Evolutionary conservation across 352 stramenopile species (phyloP).

Genomic region (Phytophthora agathidicida): DNA sequence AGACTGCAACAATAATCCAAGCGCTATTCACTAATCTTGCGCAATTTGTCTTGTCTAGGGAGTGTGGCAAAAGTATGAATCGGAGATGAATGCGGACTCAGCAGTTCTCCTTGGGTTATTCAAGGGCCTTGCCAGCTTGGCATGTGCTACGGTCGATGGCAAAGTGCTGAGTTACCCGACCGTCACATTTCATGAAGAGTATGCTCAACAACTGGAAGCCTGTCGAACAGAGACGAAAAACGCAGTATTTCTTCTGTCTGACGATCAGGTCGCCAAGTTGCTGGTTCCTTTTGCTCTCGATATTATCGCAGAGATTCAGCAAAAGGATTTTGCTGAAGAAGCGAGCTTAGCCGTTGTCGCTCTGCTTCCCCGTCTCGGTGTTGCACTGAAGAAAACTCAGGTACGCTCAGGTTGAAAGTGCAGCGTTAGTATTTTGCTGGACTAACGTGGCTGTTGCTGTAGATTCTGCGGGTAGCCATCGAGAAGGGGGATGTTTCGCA

Average conservation of each 20-base stretch:
- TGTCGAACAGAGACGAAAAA: constrained; percentile 64
- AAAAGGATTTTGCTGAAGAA: constrained; percentile 77
- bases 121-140: constrained; percentile 56
- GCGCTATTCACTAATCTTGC: not conserved
- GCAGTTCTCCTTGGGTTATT: constrained; percentile 69
- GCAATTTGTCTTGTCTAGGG: constrained; percentile 23
- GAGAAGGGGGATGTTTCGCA: constrained; percentile 87
- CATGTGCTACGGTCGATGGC: constrained; percentile 70
- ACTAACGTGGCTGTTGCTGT: constrained; percentile 4
- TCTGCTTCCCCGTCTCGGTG: constrained; percentile 57
- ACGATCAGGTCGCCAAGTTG: constrained; percentile 80
- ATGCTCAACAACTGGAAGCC: constrained; percentile 46
- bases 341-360: constrained; percentile 67
- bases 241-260: constrained; percentile 67
- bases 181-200: constrained; percentile 72
- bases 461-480: constrained; percentile 86
- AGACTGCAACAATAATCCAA: not conserved
- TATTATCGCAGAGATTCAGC: constrained; percentile 73
- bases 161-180: constrained; percentile 67
- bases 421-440: not conserved
- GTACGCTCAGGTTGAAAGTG: constrained; percentile 21
- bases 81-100: constrained; percentile 46
- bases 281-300: constrained; percentile 77
- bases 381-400: constrained; percentile 79
- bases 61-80: constrained; percentile 75